A percentile compares a stretch with the other conserved stretches of the same genome.
These are phyloP conservation scores for Penicillium coprophilum DNA, from an alignment of 495 filamentous ascomycete species.

Conservation along the genomic window DNA sequence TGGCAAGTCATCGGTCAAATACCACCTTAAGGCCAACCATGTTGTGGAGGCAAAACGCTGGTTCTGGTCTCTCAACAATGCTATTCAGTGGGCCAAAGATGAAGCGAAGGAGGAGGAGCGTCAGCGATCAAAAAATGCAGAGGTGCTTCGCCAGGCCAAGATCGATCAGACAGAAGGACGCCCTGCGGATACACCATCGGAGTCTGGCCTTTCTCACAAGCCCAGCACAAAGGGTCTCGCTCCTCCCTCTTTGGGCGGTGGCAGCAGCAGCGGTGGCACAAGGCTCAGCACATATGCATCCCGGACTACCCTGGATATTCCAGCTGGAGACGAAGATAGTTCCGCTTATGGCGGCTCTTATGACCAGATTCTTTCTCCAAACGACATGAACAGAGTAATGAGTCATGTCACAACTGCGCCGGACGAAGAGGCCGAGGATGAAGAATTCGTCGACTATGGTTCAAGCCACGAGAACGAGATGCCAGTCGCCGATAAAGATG, in stretches of 20 bases:
- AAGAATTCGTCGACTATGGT: conserved; percentile 78
- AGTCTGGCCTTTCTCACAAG: conserved; percentile 33
- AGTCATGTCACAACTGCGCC: conserved; percentile 48
- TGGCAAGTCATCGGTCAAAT: conserved; percentile 98
- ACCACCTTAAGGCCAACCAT: conserved; percentile 95
- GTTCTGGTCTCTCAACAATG: conserved; percentile 99
- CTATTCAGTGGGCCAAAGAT: conserved; percentile 97
- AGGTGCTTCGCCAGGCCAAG: conserved; percentile 73
- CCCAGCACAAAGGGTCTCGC: conserved; percentile 42
- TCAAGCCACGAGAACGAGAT: conserved; percentile 76
- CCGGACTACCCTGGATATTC: conserved; percentile 50
- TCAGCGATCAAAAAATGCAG: conserved; percentile 68
- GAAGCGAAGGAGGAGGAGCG: conserved; percentile 87
- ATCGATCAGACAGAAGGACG: conserved; percentile 56
- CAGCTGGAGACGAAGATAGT: conserved; percentile 54
- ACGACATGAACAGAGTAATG: conserved; percentile 47
- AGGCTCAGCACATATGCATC: conserved; percentile 47
- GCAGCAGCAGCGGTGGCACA: conserved; percentile 39
- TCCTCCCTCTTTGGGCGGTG: conserved; percentile 34
- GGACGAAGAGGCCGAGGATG: conserved; percentile 68
- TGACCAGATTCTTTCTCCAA: conserved; percentile 56
- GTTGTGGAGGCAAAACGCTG: conserved; percentile 60
- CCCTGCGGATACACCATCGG: conserved; percentile 30
- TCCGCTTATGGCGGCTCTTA: conserved; percentile 52
- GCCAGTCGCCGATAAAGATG: conserved; percentile 75